Evolutionary conservation across 176 grass and related monocot genomes (phyloP).

Genomic region (Phoenix roebelenii): DNA sequence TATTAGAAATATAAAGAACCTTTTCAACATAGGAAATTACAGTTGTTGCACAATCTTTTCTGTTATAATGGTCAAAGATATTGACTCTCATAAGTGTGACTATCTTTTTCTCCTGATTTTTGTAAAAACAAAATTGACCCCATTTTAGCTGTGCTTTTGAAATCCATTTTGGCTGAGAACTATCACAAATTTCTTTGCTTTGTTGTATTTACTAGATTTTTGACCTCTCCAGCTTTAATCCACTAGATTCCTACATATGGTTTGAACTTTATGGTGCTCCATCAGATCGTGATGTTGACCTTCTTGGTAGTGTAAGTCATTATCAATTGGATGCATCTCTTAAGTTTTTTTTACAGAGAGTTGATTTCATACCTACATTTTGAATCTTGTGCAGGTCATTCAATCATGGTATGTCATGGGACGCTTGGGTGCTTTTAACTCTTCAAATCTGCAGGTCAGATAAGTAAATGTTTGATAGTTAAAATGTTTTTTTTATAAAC

Average conservation of each 20-base stretch:
- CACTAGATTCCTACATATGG: constrained; percentile 79
- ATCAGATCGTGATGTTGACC: constrained; percentile 72
- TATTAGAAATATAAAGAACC: too few relatives aligned
- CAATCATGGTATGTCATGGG: constrained; percentile 98
- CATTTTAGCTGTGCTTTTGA: background rate
- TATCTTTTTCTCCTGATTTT: too few relatives aligned
- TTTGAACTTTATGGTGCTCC: constrained; percentile 80
- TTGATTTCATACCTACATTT: too few relatives aligned
- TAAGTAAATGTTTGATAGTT: background rate
- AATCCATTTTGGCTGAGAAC: too few relatives aligned
- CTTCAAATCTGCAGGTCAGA: constrained; percentile 87
- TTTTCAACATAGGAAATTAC: too few relatives aligned
- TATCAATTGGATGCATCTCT: background rate
- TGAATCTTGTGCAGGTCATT: constrained; percentile 45
- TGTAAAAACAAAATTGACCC: too few relatives aligned
- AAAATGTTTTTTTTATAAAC: background rate
- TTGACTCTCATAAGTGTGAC: too few relatives aligned
- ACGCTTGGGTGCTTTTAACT: constrained; percentile 80
- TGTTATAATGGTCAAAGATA: too few relatives aligned
- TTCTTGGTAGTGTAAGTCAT: constrained; percentile 77
- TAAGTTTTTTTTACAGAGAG: too few relatives aligned
- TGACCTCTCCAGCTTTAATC: constrained; percentile 56
- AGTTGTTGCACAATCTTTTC: too few relatives aligned
- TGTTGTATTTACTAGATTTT: background rate
- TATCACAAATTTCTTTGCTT: constrained; percentile 3